phyloP scores from a whole-genome alignment of 148 eudicot genomes.

The Pouteria glomerata region DNA sequence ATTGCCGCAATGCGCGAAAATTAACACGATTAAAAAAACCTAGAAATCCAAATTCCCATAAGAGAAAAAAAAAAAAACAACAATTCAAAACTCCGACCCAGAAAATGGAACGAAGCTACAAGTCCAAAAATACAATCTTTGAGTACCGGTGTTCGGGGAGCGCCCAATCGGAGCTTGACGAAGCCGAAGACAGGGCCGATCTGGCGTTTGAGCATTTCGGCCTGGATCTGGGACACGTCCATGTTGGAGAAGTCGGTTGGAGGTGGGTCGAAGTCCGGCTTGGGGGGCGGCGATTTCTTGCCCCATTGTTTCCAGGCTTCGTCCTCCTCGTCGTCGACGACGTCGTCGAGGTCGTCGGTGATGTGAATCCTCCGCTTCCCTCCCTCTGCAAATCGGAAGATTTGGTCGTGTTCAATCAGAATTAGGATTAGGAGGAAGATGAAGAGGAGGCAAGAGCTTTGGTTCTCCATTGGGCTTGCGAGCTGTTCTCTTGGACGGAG shows the following conservation, averaged over 20 bases:
- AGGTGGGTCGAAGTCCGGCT: slow-evolving; percentile 40
- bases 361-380: slow-evolving; percentile 52
- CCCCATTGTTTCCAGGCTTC: slow-evolving; percentile 86
- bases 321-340: slow-evolving; percentile 85
- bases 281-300: slow-evolving; percentile 28
- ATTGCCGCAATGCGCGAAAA: neutral
- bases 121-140: neutral
- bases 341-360: slow-evolving; percentile 81
- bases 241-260: slow-evolving; percentile 54
- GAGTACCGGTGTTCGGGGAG: slow-evolving; percentile 50
- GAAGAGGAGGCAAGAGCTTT: slow-evolving; percentile 8
- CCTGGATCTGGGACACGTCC: slow-evolving; percentile 50
- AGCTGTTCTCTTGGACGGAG: too few species aligned
- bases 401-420: slow-evolving; percentile 13
- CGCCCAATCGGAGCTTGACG: slow-evolving; percentile 67
- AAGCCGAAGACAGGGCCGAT: slow-evolving; percentile 72
- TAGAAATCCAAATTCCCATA: neutral
- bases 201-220: slow-evolving; percentile 53
- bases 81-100: too few species aligned
- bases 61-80: too few species aligned
- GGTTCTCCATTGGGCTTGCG: neutral
- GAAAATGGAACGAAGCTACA: neutral
- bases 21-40: neutral
- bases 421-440: slow-evolving; percentile 27
- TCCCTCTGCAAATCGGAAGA: slow-evolving; percentile 32